These are phyloP conservation scores for Aureobasidium sp. DNA, from an alignment of 2,329 filamentous ascomycete genomes.

Conservation along the genomic window DNA sequence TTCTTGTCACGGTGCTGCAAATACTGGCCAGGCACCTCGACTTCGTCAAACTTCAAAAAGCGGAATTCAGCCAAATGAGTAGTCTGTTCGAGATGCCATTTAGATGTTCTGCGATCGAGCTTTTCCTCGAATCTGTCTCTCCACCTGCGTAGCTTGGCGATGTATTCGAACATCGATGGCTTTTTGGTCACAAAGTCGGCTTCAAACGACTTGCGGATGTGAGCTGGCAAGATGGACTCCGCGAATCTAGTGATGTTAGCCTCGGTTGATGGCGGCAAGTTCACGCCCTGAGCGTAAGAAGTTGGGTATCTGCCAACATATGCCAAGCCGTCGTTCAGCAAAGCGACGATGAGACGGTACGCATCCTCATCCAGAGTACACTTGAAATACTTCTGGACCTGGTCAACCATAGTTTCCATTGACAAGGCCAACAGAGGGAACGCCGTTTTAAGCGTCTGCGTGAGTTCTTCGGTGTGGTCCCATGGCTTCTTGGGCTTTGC, in stretches of 20 bases:
- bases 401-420: constrained; percentile 99
- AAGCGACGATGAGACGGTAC: constrained; percentile 91
- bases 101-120: constrained; percentile 72
- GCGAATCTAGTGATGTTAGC: constrained; percentile 95
- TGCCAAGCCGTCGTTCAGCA: constrained; percentile 89
- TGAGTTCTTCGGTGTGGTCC: constrained; percentile 94
- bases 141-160: constrained; percentile 92
- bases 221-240: constrained; percentile 86
- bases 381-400: constrained; percentile 98
- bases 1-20: constrained; percentile 98
- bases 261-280: constrained; percentile 83
- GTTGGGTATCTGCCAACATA: constrained; percentile 84
- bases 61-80: constrained; percentile 92
- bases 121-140: constrained; percentile 97
- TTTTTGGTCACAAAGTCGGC: constrained; percentile 94
- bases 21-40: constrained; percentile 96
- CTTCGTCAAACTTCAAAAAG: constrained; percentile 97
- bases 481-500: constrained; percentile 68
- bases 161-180: constrained; percentile 97
- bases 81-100: constrained; percentile 71
- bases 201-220: constrained; percentile 95
- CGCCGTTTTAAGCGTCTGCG: constrained; percentile 90
- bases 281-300: constrained; percentile 84
- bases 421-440: constrained; percentile 92
- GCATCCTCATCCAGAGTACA: constrained; percentile 97